Conservation (phyloP, 2,329 filamentous ascomycete genomes). For the Hymenoscyphus occultus region DNA sequence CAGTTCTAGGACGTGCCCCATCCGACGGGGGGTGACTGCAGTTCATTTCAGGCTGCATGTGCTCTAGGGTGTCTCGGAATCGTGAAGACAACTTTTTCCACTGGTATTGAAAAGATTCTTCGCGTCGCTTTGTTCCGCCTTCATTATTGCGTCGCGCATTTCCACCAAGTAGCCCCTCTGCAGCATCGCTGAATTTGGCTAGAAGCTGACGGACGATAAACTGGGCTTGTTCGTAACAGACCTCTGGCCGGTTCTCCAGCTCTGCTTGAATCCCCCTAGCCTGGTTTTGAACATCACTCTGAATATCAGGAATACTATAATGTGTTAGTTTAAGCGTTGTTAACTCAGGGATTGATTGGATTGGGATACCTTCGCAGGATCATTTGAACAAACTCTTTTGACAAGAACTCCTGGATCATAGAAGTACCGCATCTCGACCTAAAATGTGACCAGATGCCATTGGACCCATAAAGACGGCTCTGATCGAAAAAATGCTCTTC, state of each 20-base stretch:
- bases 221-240: constrained; percentile 34
- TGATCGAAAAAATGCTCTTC: constrained; percentile 51
- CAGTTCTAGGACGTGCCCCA: too few species aligned
- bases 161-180: constrained; percentile 29
- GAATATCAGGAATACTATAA: constrained; percentile 42
- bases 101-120: too few species aligned
- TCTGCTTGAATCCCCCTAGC: constrained; percentile 52
- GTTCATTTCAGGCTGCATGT: too few species aligned
- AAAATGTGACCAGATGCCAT: constrained; percentile 39
- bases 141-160: too few species aligned
- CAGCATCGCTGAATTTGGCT: not conserved
- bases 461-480: constrained; percentile 42
- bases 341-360: too few species aligned
- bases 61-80: too few species aligned
- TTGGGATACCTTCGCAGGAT: constrained; percentile 38
- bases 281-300: constrained; percentile 33
- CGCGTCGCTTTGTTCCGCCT: too few species aligned
- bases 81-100: too few species aligned
- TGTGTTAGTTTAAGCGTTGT: constrained; percentile 12
- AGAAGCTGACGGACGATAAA: not conserved
- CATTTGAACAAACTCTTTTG: constrained; percentile 45
- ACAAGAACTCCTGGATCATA: constrained; percentile 48
- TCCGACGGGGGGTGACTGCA: too few species aligned
- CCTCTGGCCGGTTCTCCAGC: constrained; percentile 60
- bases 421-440: constrained; percentile 49